Conservation (phyloP, 1,284 basidiomycete genomes). For the Paramarasmius palmivorus region DNA sequence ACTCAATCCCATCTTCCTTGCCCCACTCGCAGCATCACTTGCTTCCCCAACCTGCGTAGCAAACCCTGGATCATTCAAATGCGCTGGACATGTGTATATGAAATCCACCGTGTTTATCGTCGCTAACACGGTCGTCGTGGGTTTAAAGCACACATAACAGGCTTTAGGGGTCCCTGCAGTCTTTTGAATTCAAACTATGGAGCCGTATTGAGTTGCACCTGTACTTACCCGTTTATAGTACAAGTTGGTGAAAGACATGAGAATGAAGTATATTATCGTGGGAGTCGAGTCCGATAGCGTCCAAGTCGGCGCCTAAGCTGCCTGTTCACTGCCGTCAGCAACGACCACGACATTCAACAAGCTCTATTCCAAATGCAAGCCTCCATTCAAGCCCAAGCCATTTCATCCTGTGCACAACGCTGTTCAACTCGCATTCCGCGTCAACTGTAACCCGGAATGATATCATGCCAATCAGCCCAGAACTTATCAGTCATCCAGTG, state of each 20-base stretch:
- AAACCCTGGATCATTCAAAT: constrained; percentile 72
- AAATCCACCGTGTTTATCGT: constrained; percentile 77
- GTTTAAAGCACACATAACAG: constrained; percentile 74
- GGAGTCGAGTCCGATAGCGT: no score
- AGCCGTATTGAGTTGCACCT: constrained; percentile 2
- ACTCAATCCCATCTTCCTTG: constrained; percentile 45
- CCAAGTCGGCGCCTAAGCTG: no score
- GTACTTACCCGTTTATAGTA: constrained; percentile 79
- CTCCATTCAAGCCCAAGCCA: not conserved
- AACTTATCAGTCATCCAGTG: no score
- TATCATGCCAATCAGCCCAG: no score
- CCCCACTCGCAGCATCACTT: constrained; percentile 37
- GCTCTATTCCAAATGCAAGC: no score
- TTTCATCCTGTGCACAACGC: no score
- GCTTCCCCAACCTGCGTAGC: constrained; percentile 54
- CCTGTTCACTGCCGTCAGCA: no score
- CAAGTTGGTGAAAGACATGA: constrained; percentile 72
- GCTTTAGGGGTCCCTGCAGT: constrained; percentile 65
- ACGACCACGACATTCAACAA: no score
- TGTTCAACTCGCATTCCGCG: no score
- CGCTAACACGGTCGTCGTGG: constrained; percentile 72
- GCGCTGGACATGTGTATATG: constrained; percentile 67
- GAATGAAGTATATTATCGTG: not conserved
- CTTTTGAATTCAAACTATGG: constrained; percentile 33
- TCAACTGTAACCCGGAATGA: no score